Evolutionary conservation across 164 flowering plant species (phyloP), one percentile per base, ranked within the genome.

Genomic region (Vitis riparia): DNA sequence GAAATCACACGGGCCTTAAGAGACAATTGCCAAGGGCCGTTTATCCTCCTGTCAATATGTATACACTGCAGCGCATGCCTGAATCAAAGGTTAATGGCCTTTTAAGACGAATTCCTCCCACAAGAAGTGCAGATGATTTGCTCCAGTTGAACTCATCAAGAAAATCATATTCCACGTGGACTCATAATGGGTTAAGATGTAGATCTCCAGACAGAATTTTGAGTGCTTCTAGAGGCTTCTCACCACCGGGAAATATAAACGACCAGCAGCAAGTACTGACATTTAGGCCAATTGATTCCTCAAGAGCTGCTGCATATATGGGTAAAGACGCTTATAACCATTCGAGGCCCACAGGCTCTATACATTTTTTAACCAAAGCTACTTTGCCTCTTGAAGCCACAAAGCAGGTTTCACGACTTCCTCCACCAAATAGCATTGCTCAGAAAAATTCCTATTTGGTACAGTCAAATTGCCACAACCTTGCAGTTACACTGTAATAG

Each of bases 41-140:
- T 16, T 19, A 13, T 56, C 0, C 59, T 16, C 15, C 59, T 56
- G 8, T 56, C 17, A 56, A 0, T 23, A 23, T 23, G 27, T 23
- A 23, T 15, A 13, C 19, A 51, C 12, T 51, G 55, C 56, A 6
- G 8, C 56, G 16, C 7, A 53, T n/a, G 56, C 56, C 16, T 12
- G 56, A 53, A 8, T n/a, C 56, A 37, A 37, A 37, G 56, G 15
- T 11, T 53, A 53, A 8, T 53, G 23, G 61, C 61, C 27, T 23
- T 58, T 58, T 58, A 16, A 15, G 27, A 23, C 17, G 61, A 19
- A 58, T 58, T 58, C 61, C 61, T 15, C 61, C 61, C 10, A 58
- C 61, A 15, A 58, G 61, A 19, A 58, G 61, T 12, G 30, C 61
- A 15, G 61, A 58, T 1, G 61, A 58, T 58, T 19, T 58, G 10